Base-by-base conservation (phyloP, 2,329 filamentous ascomycete genomes). In the Teratosphaeria epicoccoides region DNA sequence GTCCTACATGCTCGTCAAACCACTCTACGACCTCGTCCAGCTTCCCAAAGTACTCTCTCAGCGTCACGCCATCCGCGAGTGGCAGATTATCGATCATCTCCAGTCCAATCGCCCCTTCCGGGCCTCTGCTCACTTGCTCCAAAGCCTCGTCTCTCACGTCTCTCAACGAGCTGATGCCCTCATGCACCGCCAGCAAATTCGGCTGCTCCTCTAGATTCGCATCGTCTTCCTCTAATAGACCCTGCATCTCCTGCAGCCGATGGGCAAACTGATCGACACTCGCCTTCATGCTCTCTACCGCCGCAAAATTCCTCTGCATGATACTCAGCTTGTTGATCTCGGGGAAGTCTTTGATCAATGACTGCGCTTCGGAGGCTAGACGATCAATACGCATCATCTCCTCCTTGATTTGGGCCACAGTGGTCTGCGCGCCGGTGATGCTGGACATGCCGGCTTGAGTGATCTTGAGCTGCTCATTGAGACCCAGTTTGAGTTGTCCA, bases 331-430 rank as follows among this genome's bases (percentile, higher is more conserved):
- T 75, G 68, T 94, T 93, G 76, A 95, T 93, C 66, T 88, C 88
- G 29, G 86, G 85, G 70, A 98, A 97, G 74, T 98, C 93, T 65
- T 87, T 84, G 64, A 98, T 95, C 82, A 96, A 96, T 67, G 88
- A 88, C 74, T 97, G 91, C 50, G 90, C 90, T 71, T 98, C 94
- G 57, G 90, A 89, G 73, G 93, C 98, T 58, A 98, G 81, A 72
- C 88, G 89, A 74, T 98, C 93, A 64, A 98, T 97, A 72, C 91
- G 94, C 77, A 94, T 89, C 82, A 98, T 93, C 74, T 98, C 93
- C 60, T 97, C 91, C 70, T 95, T 95, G 72, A 96, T 96, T 62
- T 86, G 81, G 66, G 88, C 85, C 29, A 98, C 87, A 55, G 88
- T 88, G 69, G 90, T 87, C 71, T 97, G 90, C 52, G 90, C 90